Base-by-base conservation (phyloP, 2,329 filamentous ascomycete species). In the Alternaria tenuissima region DNA sequence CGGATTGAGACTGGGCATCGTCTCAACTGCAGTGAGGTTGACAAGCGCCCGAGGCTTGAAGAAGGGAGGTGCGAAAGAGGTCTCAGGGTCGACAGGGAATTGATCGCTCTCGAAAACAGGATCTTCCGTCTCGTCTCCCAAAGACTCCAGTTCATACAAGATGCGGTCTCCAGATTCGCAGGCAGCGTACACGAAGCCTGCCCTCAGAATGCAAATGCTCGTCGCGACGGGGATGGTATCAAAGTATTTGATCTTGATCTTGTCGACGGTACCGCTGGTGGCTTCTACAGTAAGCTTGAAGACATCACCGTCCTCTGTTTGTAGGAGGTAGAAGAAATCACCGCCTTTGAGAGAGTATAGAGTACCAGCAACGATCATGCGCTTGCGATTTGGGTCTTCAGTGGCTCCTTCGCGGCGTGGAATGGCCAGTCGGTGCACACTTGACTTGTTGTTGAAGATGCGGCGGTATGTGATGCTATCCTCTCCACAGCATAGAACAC, bases 381-480 rank as follows among this genome's bases (percentile, higher is more conserved):
- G 90, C 78, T 97, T 97, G 60, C 96, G 87, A 61, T 93, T 90
- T 0, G 94, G 94, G 74, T 99, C 94, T 78, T 99, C 96, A 0
- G 93, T 95, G 8, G 92, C 88, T 42, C 94, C 95, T 70, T 89
- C 88, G 56, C 95, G 87, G 63, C 95, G 87, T 5, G 95, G 96
- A 59, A 99, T 94, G 0, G 94, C 88, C 26, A 99, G 90, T 36
- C 93, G 89, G 78, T 96, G 93, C 2, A 93, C 88, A 65, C 94
- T 91, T 71, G 97, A 92, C 75, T 68, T 66, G 46, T 63, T 71
- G 63, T 77, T 77, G 70, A 97, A 97, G 24, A 94, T 96, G 78
- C 98, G 95, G n/a, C 93, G 89, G 78, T 99, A 99, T 6, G 93
- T 97, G 74, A 99, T 91, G 72, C 89, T 96, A 75, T 97, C 95